These are phyloP conservation scores for Fraxinus sp. DNA, from an alignment of 305 asterid genomes.

Conservation along the genomic window DNA sequence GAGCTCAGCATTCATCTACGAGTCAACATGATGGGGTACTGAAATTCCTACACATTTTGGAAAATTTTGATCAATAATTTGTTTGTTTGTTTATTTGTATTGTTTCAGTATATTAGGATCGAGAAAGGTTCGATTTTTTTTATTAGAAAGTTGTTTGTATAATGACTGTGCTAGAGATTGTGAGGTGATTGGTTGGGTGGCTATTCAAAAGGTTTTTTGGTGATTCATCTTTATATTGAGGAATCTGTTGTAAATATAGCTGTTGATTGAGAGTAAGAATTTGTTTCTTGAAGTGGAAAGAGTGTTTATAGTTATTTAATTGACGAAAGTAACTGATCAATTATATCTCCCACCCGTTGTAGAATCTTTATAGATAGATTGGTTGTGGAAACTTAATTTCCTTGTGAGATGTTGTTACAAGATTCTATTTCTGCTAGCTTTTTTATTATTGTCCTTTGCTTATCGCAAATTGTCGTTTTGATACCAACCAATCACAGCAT, in stretches of 20 bases:
- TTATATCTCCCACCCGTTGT: not conserved
- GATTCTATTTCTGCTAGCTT: constrained; percentile 8
- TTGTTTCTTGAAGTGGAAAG: constrained; percentile 17
- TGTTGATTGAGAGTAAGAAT: constrained; percentile 16
- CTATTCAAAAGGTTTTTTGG: not conserved
- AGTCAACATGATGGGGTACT: constrained; percentile 87
- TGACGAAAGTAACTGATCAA: constrained; percentile 11
- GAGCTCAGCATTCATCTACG: constrained; percentile 89
- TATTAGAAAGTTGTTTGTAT: constrained; percentile 4
- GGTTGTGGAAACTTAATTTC: not conserved
- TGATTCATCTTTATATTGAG: constrained; percentile 10
- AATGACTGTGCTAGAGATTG: constrained; percentile 8
- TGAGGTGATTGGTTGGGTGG: constrained; percentile 18
- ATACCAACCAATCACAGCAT: not conserved
- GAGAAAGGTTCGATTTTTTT: constrained; percentile 3
- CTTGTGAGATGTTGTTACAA: not conserved
- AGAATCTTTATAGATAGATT: not conserved
- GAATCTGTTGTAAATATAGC: constrained; percentile 20
- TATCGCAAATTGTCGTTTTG: not conserved
- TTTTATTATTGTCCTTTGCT: not conserved
- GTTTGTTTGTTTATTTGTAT: not conserved
- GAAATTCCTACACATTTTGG: not conserved
- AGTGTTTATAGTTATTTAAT: constrained; percentile 17
- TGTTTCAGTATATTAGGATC: not conserved
- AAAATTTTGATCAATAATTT: not conserved